Conservation (phyloP, 768 basidiomycete species). For the Pleurotus tuber-regium region DNA sequence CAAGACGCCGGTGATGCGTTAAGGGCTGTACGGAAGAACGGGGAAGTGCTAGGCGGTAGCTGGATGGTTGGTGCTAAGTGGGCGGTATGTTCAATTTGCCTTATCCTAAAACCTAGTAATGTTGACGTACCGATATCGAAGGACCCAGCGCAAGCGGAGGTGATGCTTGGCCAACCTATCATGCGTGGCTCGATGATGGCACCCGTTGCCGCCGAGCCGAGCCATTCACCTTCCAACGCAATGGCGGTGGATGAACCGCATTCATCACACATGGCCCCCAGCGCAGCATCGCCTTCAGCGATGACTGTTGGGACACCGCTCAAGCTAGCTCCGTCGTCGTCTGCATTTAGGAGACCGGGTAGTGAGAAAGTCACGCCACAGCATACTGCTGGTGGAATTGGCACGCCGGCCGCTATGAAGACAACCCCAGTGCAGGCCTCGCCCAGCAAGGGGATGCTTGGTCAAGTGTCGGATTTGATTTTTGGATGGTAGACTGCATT, state of each 20-base stretch:
- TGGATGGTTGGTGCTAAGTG: constrained; percentile 89
- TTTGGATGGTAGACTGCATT: constrained; percentile 66
- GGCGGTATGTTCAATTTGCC: constrained; percentile 54
- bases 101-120: background rate
- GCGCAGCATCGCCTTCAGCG: constrained; percentile 20
- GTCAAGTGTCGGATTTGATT: constrained; percentile 76
- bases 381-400: constrained; percentile 7
- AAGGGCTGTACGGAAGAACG: constrained; percentile 79
- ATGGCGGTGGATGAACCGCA: constrained; percentile 47
- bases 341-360: constrained; percentile 63
- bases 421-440: constrained; percentile 19
- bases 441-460: constrained; percentile 58
- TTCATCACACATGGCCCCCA: constrained; percentile 17
- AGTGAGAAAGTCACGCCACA: constrained; percentile 14
- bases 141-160: constrained; percentile 63
- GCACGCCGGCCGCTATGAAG: constrained; percentile 8
- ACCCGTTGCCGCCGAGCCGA: constrained; percentile 14
- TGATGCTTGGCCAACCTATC: constrained; percentile 40
- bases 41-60: constrained; percentile 68
- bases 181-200: constrained; percentile 17
- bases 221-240: constrained; percentile 26
- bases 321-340: constrained; percentile 65
- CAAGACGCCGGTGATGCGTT: constrained; percentile 68
- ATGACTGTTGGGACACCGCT: constrained; percentile 67
- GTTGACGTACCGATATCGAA: constrained; percentile 21